Evolutionary conservation across 768 basidiomycete genomes (phyloP), one percentile per base, ranked within the genome.

Genomic region (Kockovaella imperatae): DNA sequence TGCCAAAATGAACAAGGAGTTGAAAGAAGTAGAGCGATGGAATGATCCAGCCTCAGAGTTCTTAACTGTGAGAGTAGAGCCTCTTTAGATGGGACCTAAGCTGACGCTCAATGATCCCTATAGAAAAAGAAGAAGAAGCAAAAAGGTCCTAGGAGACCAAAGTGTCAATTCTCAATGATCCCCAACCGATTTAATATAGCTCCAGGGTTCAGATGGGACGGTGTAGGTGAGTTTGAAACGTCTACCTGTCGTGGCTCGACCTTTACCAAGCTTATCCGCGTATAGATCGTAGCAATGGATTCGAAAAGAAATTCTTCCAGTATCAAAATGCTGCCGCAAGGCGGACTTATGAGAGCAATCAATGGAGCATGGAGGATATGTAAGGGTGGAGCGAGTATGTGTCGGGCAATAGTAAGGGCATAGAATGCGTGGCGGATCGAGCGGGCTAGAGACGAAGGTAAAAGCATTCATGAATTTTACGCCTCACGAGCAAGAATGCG

Each of bases 31-130:
- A 62, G 83, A 86, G 31, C 69, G 87, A 14, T 96, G 91, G 90
- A 93, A 96, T 64, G 95, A 97, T 71, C 95, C 95, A n/a, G 93
- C 91, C 4, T 87, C 89, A 6, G 83, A 82, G 18, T 99, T 97
- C 75, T 70, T 97, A 53, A 85, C 86, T 52, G 91, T 93, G 46
- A 58, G 82, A 59, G 1, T 15, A 34, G 18, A 8, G 18, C 11
- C 29, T 6, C 15, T 47, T 2, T 41, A 18, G 10, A 26, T 17
- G 6, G 17, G 11, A 4, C 8, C 25, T 20, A 29, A 52, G 42
- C 30, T 49, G 30, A 42, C 17, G 31, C 15, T 23, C 34, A 4
- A 43, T 42, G 41, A 7, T 36, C 15, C 24, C 20, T 47, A 14
- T 31, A 50, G 21, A 57, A 85, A 86, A 82, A 83, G 53, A 70